phyloP scores from a whole-genome alignment of 495 filamentous ascomycete genomes.

The Hypoxylon intermedium region DNA sequence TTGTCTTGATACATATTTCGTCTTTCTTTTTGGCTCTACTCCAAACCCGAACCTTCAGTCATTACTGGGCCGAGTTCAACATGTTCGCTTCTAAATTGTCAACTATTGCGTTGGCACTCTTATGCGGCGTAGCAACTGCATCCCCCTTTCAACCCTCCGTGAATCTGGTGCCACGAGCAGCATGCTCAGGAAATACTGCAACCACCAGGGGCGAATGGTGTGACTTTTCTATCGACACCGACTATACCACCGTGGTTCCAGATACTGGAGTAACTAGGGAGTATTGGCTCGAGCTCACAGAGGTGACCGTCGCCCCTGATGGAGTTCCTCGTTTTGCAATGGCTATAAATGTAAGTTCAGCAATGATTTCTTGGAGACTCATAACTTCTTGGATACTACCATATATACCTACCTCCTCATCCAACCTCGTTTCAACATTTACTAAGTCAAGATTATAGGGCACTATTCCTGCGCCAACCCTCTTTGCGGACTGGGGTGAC shows the following conservation, averaged over 20 bases:
- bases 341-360: slow-evolving; percentile 47
- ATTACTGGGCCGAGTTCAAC: slow-evolving; percentile 8
- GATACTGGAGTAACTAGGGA: slow-evolving; percentile 55
- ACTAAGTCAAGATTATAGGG: slow-evolving; percentile 30
- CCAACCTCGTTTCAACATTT: no score
- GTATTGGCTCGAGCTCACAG: slow-evolving; percentile 54
- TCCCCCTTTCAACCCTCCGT: slow-evolving; percentile 25
- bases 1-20: neutral
- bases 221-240: slow-evolving; percentile 61
- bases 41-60: neutral
- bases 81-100: slow-evolving; percentile 30
- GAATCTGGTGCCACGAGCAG: slow-evolving; percentile 38
- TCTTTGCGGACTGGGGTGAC: slow-evolving; percentile 56
- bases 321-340: slow-evolving; percentile 52
- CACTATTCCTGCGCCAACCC: slow-evolving; percentile 51
- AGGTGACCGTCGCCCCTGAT: slow-evolving; percentile 58
- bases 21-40: slow-evolving; percentile 4
- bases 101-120: slow-evolving; percentile 11
- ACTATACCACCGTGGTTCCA: slow-evolving; percentile 58
- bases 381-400: no score
- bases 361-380: neutral
- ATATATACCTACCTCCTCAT: no score
- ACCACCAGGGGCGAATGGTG: slow-evolving; percentile 45
- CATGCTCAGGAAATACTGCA: slow-evolving; percentile 50
- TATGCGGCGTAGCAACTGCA: slow-evolving; percentile 18